Evolutionary conservation across 2,329 filamentous ascomycete species (phyloP).

Genomic region (Parasarocladium wereldwijsianum): DNA sequence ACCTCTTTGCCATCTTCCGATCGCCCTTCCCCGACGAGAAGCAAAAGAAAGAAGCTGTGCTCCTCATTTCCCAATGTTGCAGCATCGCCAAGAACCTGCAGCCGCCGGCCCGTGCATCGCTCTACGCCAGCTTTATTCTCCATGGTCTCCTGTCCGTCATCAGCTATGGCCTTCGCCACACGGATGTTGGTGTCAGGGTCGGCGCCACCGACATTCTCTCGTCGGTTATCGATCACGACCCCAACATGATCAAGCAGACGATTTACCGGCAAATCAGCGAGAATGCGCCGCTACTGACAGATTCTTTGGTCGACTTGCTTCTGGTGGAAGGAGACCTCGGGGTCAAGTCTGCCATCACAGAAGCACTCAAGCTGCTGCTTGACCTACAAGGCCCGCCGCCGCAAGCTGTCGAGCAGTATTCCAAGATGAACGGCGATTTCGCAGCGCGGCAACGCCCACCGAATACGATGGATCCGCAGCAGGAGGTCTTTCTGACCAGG

Average conservation of each 20-base stretch:
- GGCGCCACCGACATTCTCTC: conserved; percentile 90
- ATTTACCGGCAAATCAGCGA: conserved; percentile 87
- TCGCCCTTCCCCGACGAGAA: conserved; percentile 47
- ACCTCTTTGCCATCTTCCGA: conserved; percentile 77
- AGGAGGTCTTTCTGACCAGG: conserved; percentile 70
- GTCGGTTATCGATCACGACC: conserved; percentile 89
- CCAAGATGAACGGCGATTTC: conserved; percentile 54
- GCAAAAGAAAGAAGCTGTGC: conserved; percentile 82
- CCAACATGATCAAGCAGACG: conserved; percentile 82
- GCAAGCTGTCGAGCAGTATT: conserved; percentile 37
- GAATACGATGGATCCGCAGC: conserved; percentile 49
- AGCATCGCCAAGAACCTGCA: conserved; percentile 90
- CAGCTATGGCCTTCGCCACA: conserved; percentile 76
- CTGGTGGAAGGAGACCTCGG: conserved; percentile 85
- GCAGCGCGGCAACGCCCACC: conserved; percentile 44
- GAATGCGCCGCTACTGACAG: conserved; percentile 71
- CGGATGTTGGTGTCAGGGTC: conserved; percentile 71
- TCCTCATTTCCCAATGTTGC: conserved; percentile 95
- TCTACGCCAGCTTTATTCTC: conserved; percentile 82
- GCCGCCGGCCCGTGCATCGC: conserved; percentile 59
- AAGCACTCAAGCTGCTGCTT: conserved; percentile 85
- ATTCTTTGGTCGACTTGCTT: conserved; percentile 83
- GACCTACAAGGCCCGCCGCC: conserved; percentile 46
- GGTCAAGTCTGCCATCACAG: conserved; percentile 88
- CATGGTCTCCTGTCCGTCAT: conserved; percentile 83